Evolutionary conservation across 345 rosid species (phyloP), one percentile per base, ranked within the genome.

Genomic region (Pelargonium nanum): DNA sequence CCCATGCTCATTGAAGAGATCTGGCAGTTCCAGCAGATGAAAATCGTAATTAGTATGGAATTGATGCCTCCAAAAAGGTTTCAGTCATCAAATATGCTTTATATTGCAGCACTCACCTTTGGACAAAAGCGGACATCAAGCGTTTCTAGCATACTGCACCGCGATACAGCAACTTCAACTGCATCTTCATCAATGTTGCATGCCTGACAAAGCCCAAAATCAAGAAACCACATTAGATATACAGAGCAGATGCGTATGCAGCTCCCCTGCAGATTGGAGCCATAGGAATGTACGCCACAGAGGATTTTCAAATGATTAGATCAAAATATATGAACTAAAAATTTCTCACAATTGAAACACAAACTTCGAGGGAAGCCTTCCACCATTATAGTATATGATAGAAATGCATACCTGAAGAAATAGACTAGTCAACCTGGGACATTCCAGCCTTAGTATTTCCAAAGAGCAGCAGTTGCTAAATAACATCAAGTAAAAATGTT

Each of bases 121-220:
- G 83, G 92, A 71, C 99, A 93, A 79, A 71, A 80, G 63, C 99
- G 97, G 53, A 93, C 87, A 78, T 93, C 97, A 40, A 93, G 72
- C 61, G 97, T 90, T 85, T 93, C 99, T 74, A 90, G 82, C 76
- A 80, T 81, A 62, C 66, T 68, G 74, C 99, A 93, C 53, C 74
- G 82, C 10, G 87, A 81, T 68, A 90, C 80, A 19, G 99, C 97
- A 58, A 70, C 77, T 72, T 83, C 90, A 56, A 89, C 81, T 20
- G 78, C 83, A 67, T 81, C 86, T 75, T 83, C 96, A 24, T 83
- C 83, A 58, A 87, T 80, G 78, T 76, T 87, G 71, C 95, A 85
- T 5, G 90, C 83, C 99, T 87, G 65, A 53, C 34, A 25, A 65
- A 73, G 55, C 64, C 68, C 58, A 44, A 72, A 48, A 57, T 40